A percentile compares a stretch with the other conserved stretches of the same genome.
Conservation (phyloP, 148 eudicot genomes). For the Polygonum aviculare region DNA sequence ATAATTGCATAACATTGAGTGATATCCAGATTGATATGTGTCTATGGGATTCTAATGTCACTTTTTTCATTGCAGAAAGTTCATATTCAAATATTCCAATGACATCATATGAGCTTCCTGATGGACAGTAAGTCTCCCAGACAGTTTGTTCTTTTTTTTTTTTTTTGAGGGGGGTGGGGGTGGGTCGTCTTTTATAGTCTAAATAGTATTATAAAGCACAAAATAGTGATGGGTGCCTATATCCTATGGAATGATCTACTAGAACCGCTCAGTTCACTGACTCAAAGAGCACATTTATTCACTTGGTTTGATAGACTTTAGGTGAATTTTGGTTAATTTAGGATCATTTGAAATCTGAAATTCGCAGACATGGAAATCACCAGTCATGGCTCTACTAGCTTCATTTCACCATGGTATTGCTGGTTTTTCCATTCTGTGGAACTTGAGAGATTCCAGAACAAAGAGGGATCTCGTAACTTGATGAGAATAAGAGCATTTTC, state of each 20-base stretch:
- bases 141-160: not conserved
- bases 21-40: not conserved
- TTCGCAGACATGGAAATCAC: no score
- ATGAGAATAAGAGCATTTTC: not conserved
- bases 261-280: no score
- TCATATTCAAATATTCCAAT: slow-evolving; percentile 94
- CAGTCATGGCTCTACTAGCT: no score
- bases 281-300: no score
- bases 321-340: no score
- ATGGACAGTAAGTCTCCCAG: slow-evolving; percentile 81
- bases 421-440: not conserved
- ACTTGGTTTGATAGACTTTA: no score
- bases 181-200: no score
- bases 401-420: no score
- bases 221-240: no score
- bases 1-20: not conserved
- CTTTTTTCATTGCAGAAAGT: slow-evolving; percentile 39
- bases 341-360: no score
- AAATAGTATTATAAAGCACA: not conserved
- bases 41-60: not conserved
- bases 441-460: not conserved
- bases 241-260: no score
- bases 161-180: no score
- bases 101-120: slow-evolving; percentile 97
- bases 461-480: not conserved